Base-by-base conservation (phyloP, 257 asterid species). In the Nicotiana otophora region DNA sequence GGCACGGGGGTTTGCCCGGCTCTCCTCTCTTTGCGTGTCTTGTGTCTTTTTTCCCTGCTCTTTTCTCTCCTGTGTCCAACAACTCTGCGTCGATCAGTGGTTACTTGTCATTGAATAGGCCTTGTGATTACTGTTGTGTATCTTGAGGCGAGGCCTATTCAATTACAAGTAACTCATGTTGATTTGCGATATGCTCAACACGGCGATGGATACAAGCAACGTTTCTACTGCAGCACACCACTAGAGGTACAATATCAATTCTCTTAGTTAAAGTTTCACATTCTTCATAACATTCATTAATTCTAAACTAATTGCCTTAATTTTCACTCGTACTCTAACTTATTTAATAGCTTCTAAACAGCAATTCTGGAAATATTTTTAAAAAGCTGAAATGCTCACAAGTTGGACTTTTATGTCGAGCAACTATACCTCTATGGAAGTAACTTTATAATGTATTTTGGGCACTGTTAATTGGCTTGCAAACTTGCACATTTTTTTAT, bases 1-100 rank as follows among this genome's bases (percentile, higher is more conserved):
- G 48, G 57, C 64, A 91, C 91, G 88, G 92, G 87, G 77, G 23
- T 89, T 87, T 85, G 86, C 89, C 91, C 86, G 92, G 89, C 89
- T 85, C 92, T 90, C 86, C 88, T 83, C 84, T 85, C 90, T 11
- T 36, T 12, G 42, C 5, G 79, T 48, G 63, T 51, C 46, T 51
- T 1, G 42, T 30, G 28, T 51, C 28, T 63, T 26, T 51, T 75
- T 51, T 51, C 30, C 26, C 31, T 75, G 46, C 46, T 26, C 63
- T 28, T 51, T 1, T 0, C 51, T 14, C n/a, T 51, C 80, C 46
- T 15, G 46, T 28, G 12, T 9, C 28, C 28, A 75, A 15, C 42
- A 51, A 28, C 1, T 4, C 5, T 4, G 80, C 80, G 30, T 9
- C 80, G 80, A 51, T 51, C 16, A 9, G 64, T 51, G 16, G 80